Evolutionary conservation across 495 filamentous ascomycete genomes (phyloP), one percentile per base, ranked within the genome.

Genomic region (Glonium stellatum): DNA sequence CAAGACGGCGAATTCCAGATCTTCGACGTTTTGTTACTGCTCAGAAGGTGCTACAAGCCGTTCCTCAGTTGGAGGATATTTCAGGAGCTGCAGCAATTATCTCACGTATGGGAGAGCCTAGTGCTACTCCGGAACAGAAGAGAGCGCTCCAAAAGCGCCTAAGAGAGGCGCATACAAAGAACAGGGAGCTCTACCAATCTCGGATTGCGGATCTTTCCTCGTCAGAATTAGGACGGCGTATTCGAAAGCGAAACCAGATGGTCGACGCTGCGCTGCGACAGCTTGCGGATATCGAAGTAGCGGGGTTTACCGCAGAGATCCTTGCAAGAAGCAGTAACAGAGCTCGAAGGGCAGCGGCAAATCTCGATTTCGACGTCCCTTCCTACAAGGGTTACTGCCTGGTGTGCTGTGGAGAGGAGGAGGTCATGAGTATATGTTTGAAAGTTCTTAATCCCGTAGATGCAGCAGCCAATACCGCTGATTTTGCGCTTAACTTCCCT

Each of bases 321-420:
- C 57, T 75, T n/a, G 61, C 61, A 19, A 64, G 69, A 13, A 67
- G 60, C 36, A 69, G 67, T 25, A 69, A 71, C 25, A 51, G 69
- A 44, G 69, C 69, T 11, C 59, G 59, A 55, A 58, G 69, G 22
- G 69, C 66, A 1, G 71, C 66, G 11, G 64, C 60, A 10, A 44
- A 27, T 15, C 50, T 69, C 9, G 48, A 69, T 48, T 37, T 67
- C 1, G 44, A 44, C 35, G 31, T 58, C 0, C 53, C 69, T 1
- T 51, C 63, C 15, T 75, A 60, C 60, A 64, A 52, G n/a, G 70
- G 70, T 1, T 67, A 61, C 23, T 76, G 73, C 39, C 46, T 52
- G 1, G 68, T 76, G 34, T 76, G 73, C 57, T 75, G 66, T 52
- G 73, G 73, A 47, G 69, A 71, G 18, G 44, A 74, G 5, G 49